A percentile compares a stretch with the other conserved stretches of the same genome.
phyloP scores from a whole-genome alignment of 371 early-diverging fungal genomes.

The Mucor mucedo region DNA sequence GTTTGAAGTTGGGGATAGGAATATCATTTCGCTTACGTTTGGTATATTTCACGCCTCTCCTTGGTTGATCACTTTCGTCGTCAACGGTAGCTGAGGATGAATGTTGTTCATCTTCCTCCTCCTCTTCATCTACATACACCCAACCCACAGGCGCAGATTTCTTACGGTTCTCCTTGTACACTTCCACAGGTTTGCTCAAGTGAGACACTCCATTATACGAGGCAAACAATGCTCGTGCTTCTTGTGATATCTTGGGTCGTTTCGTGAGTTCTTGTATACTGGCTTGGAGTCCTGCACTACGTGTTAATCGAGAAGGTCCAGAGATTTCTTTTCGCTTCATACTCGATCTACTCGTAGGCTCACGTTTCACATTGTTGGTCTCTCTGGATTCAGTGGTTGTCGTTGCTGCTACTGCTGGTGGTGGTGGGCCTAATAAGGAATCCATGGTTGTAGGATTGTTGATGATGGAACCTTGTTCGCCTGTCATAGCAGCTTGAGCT shows the following conservation, averaged over 20 bases:
- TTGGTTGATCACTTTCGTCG: too few relatives aligned
- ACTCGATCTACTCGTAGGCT: neutral
- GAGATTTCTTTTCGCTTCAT: neutral
- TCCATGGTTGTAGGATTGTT: neutral
- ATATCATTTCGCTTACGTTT: slow-evolving; percentile 13
- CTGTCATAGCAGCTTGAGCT: neutral
- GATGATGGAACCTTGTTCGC: neutral
- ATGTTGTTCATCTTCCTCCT: slow-evolving; percentile 1
- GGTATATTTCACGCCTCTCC: neutral
- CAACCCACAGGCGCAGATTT: slow-evolving; percentile 26
- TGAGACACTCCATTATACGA: slow-evolving; percentile 23
- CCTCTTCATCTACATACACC: slow-evolving; percentile 21
- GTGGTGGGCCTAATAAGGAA: too few relatives aligned
- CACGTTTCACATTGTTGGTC: neutral
- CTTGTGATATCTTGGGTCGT: slow-evolving; percentile 19
- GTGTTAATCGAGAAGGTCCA: slow-evolving; percentile 11
- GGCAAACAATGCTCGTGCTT: slow-evolving; percentile 11
- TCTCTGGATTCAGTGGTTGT: too few relatives aligned
- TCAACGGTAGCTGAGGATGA: neutral
- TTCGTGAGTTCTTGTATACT: slow-evolving; percentile 20
- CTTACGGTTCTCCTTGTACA: slow-evolving; percentile 9
- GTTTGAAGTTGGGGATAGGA: slow-evolving; percentile 13
- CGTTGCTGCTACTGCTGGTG: too few relatives aligned
- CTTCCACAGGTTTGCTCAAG: neutral
- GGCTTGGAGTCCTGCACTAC: slow-evolving; percentile 18